Evolutionary conservation across 2,329 filamentous ascomycete genomes (phyloP).

Genomic region (Phialophora verrucosa): DNA sequence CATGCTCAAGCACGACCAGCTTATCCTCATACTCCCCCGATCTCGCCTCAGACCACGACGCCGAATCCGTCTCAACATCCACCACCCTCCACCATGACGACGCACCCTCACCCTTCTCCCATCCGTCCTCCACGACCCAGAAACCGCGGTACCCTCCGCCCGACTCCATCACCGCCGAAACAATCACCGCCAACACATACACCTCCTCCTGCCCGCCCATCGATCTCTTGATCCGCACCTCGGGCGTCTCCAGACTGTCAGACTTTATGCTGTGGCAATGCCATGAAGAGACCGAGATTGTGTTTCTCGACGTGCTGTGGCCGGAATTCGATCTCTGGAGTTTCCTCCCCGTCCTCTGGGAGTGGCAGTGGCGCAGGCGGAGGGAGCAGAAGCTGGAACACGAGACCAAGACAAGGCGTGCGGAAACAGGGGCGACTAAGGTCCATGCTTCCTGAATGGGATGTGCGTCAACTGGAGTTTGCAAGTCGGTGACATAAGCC

Average conservation of each 20-base stretch:
- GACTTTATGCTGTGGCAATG: slow-evolving; percentile 99
- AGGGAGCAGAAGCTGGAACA: slow-evolving; percentile 22
- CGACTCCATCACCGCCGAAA: slow-evolving; percentile 83
- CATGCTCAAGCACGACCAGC: slow-evolving; percentile 37
- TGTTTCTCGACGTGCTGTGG: slow-evolving; percentile 92
- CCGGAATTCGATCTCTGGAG: slow-evolving; percentile 94
- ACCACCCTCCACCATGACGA: slow-evolving; percentile 30
- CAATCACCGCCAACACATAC: slow-evolving; percentile 84
- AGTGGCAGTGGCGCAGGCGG: slow-evolving; percentile 74
- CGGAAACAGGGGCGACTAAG: background rate
- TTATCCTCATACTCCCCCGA: slow-evolving; percentile 35
- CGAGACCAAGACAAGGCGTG: slow-evolving; percentile 5
- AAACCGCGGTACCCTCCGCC: slow-evolving; percentile 69
- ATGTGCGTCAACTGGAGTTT: background rate
- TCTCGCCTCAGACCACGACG: slow-evolving; percentile 27
- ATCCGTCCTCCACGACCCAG: slow-evolving; percentile 2
- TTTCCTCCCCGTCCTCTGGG: slow-evolving; percentile 87
- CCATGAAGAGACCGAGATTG: slow-evolving; percentile 88
- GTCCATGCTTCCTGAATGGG: slow-evolving; percentile 4
- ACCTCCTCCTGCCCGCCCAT: slow-evolving; percentile 84
- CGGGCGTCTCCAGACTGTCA: slow-evolving; percentile 87
- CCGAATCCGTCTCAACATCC: slow-evolving; percentile 30
- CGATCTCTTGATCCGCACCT: slow-evolving; percentile 89
- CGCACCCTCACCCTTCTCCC: slow-evolving; percentile 3
- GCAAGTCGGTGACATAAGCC: background rate